Evolutionary conservation across 352 stramenopile species (phyloP).

Genomic region (Phytophthora citricola): DNA sequence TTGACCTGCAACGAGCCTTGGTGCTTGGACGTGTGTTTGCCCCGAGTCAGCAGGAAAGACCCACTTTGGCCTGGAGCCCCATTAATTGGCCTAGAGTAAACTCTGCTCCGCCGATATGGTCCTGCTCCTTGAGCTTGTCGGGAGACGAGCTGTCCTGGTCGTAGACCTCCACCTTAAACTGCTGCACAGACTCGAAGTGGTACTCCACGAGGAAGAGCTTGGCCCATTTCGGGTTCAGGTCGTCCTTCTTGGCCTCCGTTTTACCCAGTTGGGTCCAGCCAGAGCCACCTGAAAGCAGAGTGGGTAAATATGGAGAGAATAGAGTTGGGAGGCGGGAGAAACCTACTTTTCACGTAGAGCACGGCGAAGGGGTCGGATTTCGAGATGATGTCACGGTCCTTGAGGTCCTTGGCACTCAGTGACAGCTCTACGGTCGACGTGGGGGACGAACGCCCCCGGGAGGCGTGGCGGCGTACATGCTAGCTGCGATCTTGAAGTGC

Average conservation of each 20-base stretch:
- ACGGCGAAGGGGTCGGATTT: conserved; percentile 90
- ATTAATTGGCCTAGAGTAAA: conserved; percentile 87
- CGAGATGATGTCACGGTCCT: conserved; percentile 86
- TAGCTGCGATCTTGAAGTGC: conserved; percentile 23
- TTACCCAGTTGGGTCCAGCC: conserved; percentile 74
- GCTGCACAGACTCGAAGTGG: conserved; percentile 87
- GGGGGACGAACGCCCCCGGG: conserved; percentile 27
- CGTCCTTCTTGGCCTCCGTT: conserved; percentile 83
- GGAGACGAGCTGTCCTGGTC: conserved; percentile 79
- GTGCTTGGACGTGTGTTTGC: conserved; percentile 51
- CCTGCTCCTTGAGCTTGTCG: conserved; percentile 69
- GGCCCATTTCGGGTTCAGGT: conserved; percentile 80
- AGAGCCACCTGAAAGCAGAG: conserved; percentile 45
- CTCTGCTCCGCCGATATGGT: conserved; percentile 75
- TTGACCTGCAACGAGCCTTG: conserved; percentile 64
- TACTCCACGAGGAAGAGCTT: conserved; percentile 87
- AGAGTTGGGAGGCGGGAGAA: neutral
- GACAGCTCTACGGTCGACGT: conserved; percentile 83
- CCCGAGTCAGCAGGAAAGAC: conserved; percentile 55
- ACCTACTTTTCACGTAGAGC: conserved; percentile 53
- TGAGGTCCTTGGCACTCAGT: conserved; percentile 80
- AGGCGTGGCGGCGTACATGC: conserved; percentile 32
- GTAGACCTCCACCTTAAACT: conserved; percentile 87
- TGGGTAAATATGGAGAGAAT: neutral
- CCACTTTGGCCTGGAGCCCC: conserved; percentile 69